Conservation (phyloP, 805 yeast species). For the Sugiyamaella floridensis region DNA sequence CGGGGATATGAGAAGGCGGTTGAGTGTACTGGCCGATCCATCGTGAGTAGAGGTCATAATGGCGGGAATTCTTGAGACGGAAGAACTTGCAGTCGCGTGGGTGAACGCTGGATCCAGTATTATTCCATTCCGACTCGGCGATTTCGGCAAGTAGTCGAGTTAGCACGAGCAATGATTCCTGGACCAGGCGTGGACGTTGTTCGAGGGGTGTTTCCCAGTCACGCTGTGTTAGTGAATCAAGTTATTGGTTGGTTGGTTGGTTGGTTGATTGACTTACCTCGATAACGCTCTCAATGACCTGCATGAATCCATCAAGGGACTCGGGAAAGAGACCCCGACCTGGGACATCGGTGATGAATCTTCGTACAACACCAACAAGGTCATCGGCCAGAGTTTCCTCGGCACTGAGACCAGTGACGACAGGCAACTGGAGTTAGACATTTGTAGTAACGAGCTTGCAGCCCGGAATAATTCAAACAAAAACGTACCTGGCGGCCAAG, state of each 20-base stretch:
- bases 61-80: background rate
- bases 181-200: slow-evolving; percentile 2
- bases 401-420: slow-evolving; percentile 9
- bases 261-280: slow-evolving; percentile 8
- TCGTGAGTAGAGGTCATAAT: background rate
- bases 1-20: slow-evolving; percentile 10
- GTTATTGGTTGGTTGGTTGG: too few relatives aligned
- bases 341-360: slow-evolving; percentile 10
- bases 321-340: slow-evolving; percentile 17
- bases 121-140: slow-evolving; percentile 15
- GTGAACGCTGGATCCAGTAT: background rate
- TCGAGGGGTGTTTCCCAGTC: slow-evolving; percentile 5
- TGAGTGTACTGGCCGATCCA: slow-evolving; percentile 8
- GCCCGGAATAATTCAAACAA: too few relatives aligned
- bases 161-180: slow-evolving; percentile 12
- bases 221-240: slow-evolving; percentile 2
- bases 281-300: slow-evolving; percentile 8
- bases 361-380: slow-evolving; percentile 6
- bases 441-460: background rate
- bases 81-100: background rate
- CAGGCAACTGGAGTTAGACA: slow-evolving; percentile 11
- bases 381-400: slow-evolving; percentile 14
- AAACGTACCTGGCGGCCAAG: slow-evolving; percentile 10
- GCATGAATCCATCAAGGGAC: slow-evolving; percentile 9
- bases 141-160: slow-evolving; percentile 12